Conservation (phyloP, 1,284 basidiomycete species). For the Sporisorium exsertum region DNA sequence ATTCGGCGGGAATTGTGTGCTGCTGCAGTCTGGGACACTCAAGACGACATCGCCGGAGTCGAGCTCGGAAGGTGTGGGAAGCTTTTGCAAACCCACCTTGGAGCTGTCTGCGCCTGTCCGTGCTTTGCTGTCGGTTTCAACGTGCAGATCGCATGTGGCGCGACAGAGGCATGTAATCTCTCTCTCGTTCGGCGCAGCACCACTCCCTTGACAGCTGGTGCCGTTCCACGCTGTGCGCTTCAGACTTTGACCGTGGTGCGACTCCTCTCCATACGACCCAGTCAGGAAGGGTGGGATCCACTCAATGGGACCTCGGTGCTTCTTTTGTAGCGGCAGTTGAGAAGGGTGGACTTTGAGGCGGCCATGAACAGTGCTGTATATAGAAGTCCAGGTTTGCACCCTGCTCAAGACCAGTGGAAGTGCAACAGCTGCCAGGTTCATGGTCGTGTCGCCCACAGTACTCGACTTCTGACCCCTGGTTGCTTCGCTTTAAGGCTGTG, state of each 20-base stretch:
- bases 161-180: neutral
- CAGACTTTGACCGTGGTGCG: neutral
- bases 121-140: constrained; percentile 25
- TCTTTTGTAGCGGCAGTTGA: neutral
- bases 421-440: neutral
- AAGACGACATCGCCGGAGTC: neutral
- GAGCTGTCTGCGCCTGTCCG: constrained; percentile 11
- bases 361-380: neutral
- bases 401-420: neutral
- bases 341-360: neutral
- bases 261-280: neutral
- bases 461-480: neutral
- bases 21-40: no score
- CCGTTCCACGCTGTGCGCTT: neutral
- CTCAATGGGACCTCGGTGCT: neutral
- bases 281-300: neutral
- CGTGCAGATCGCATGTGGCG: constrained; percentile 31
- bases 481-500: neutral
- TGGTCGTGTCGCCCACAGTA: neutral
- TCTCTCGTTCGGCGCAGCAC: neutral
- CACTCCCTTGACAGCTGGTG: neutral
- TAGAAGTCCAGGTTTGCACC: neutral
- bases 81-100: neutral
- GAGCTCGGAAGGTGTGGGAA: neutral
- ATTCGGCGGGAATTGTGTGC: no score